phyloP scores from a whole-genome alignment of 1,284 basidiomycete species.

The Vanrija sp. region DNA sequence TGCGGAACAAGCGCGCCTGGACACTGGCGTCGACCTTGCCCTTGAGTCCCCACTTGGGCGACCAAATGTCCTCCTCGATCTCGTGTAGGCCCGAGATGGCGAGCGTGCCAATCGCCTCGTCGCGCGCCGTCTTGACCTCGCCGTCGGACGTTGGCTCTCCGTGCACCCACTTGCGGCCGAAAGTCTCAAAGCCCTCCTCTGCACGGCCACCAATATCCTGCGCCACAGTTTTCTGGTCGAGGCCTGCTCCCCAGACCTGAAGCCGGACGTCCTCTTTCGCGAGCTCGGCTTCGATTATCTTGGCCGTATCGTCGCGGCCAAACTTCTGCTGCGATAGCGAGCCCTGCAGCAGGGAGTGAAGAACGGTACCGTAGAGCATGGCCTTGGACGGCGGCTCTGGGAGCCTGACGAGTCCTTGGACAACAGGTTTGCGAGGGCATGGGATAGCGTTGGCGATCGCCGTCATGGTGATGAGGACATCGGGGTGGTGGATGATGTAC shows the following conservation, averaged over 20 bases:
- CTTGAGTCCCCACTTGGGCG: conserved; percentile 88
- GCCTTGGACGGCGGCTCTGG: conserved; percentile 45
- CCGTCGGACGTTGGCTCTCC: conserved; percentile 8
- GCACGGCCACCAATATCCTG: conserved; percentile 43
- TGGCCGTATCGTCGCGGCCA: conserved; percentile 24
- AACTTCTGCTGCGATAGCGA: conserved; percentile 55
- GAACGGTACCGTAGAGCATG: conserved; percentile 80
- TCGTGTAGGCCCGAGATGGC: conserved; percentile 73
- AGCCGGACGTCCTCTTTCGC: conserved; percentile 34
- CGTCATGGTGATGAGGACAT: conserved; percentile 82
- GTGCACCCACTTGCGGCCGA: conserved; percentile 43
- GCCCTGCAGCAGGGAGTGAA: conserved; percentile 81
- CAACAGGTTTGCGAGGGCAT: conserved; percentile 75
- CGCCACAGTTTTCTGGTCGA: conserved; percentile 41
- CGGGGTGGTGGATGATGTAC: conserved; percentile 75
- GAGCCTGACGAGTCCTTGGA: conserved; percentile 62
- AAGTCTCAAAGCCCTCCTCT: conserved; percentile 37
- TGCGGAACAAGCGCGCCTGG: conserved; percentile 58
- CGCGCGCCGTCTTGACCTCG: conserved; percentile 15
- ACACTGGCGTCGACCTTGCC: conserved; percentile 93
- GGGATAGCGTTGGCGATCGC: conserved; percentile 74
- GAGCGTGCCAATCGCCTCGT: conserved; percentile 46
- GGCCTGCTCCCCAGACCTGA: conserved; percentile 45
- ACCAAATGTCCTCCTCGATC: conserved; percentile 97
- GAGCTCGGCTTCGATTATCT: conserved; percentile 35